Evolutionary conservation across 495 filamentous ascomycete genomes (phyloP), one percentile per base, ranked within the genome.

Genomic region (Annulohypoxylon moriforme): DNA sequence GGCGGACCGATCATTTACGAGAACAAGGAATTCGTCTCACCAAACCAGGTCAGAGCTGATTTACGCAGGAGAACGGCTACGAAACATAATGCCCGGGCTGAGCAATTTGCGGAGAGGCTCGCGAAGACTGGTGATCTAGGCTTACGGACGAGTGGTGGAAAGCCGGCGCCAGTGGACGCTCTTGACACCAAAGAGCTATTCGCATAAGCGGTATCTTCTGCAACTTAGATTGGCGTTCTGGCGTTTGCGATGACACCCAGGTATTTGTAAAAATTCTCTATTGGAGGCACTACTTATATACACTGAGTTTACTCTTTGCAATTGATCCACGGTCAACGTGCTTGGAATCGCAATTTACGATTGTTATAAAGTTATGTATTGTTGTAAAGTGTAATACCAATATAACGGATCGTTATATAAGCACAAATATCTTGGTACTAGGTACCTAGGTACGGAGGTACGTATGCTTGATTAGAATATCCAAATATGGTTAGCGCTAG

Each of bases 1-100:
- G 96, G 96, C 58, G 96, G 96, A 0, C 96, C 96, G 1, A 92
- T 98, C 61, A 94, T 99, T 69, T 98, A 97, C 83, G 94, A 98
- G 87, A 99, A 99, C 80, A 97, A 96, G 86, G 93, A 97, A 75
- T 99, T 97, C 76, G 93, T 99, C 59, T 94, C 90, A 73, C 96
- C 96, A 31, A 99, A 99, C 84, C 94, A 97, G 80, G 89, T 99
- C 68, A 87, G 96, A 62, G 81, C 92, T 20, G 96, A 97, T 59
- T 74, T 97, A 65, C 84, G 93, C 66, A 81, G 88, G 77, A 81
- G 83, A 72, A 93, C 93, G 83, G 94, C 95, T 14, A 85, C 88
- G 24, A 89, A 88, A 62, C 93, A 96, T 76, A 90, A 91, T 56
- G 79, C 83, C 49, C 85, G 96, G 50, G 87, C 88, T 18, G 94